These are phyloP conservation scores for Fusarium nurragi DNA, from an alignment of 2,329 filamentous ascomycete genomes.

Conservation along the genomic window DNA sequence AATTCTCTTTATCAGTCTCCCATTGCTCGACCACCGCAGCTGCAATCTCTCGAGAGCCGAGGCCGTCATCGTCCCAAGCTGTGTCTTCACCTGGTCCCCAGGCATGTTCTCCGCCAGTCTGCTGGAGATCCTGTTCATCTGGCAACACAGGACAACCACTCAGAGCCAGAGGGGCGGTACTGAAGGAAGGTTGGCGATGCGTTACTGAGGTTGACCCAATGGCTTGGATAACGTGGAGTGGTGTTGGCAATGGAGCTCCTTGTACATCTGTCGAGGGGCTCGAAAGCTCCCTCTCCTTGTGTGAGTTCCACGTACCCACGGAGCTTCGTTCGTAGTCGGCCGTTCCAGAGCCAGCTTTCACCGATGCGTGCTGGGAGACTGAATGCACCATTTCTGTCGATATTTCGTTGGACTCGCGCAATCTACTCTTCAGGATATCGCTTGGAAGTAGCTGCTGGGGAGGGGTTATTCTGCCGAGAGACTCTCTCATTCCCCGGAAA, in stretches of 20 bases:
- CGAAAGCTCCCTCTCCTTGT: neutral
- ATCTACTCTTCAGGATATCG: neutral
- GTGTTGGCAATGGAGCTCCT: conserved; percentile 28
- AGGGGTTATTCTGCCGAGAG: neutral
- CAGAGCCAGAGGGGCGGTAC: conserved; percentile 16
- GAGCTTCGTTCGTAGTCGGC: neutral
- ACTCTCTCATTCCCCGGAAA: neutral
- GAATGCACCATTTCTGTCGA: neutral
- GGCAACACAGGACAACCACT: conserved; percentile 9
- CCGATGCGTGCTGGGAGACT: neutral
- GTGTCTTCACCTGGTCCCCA: neutral
- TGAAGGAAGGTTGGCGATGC: neutral
- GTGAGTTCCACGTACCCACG: conserved; percentile 19
- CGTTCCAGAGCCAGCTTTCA: neutral
- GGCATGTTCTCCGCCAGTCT: neutral
- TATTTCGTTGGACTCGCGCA: neutral
- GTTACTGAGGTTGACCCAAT: neutral
- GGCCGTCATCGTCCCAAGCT: neutral
- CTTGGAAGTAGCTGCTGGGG: conserved; percentile 13
- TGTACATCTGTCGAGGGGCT: neutral
- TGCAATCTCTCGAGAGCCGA: neutral
- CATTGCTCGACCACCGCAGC: neutral
- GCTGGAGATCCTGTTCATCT: neutral
- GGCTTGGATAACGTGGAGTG: conserved; percentile 36
- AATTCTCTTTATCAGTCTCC: neutral